Conservation (phyloP, 331 rosid species). For the Stylosanthes scabra region DNA sequence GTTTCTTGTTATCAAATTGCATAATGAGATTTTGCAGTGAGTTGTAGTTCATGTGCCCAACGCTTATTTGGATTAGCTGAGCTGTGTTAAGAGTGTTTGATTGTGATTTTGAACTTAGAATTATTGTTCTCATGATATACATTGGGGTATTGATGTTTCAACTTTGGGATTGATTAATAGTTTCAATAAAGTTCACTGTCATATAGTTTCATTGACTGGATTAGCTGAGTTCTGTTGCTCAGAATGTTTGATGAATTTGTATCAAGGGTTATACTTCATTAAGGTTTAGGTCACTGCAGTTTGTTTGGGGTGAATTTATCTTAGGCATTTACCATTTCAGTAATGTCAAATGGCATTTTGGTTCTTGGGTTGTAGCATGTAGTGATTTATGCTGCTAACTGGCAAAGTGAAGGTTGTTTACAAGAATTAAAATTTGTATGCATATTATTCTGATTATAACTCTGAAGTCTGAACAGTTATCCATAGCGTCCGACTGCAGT, state of each 20-base stretch:
- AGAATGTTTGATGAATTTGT: conserved; percentile 13
- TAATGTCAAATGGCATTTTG: background rate
- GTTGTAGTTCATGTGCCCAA: conserved; percentile 8
- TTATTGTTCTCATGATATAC: background rate
- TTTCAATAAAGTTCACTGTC: background rate
- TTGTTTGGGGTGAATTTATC: conserved; percentile 15
- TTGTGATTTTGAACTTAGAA: conserved; percentile 11
- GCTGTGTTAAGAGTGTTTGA: background rate
- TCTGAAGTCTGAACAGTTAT: background rate
- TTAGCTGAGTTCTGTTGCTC: conserved; percentile 7
- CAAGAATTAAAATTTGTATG: background rate
- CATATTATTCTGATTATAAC: background rate
- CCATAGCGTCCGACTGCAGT: background rate
- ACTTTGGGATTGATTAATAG: background rate
- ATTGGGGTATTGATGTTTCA: background rate
- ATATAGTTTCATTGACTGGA: conserved; percentile 3
- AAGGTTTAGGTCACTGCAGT: background rate
- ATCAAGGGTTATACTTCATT: background rate
- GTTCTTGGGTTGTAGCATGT: background rate
- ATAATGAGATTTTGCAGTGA: background rate
- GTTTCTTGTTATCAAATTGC: background rate
- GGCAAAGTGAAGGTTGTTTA: background rate
- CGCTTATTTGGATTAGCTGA: conserved; percentile 11
- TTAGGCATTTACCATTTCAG: background rate
- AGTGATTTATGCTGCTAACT: conserved; percentile 4